Evolutionary conservation across 2,329 filamentous ascomycete species (phyloP), one percentile per base, ranked within the genome.

Genomic region (Colletotrichum trifolii): DNA sequence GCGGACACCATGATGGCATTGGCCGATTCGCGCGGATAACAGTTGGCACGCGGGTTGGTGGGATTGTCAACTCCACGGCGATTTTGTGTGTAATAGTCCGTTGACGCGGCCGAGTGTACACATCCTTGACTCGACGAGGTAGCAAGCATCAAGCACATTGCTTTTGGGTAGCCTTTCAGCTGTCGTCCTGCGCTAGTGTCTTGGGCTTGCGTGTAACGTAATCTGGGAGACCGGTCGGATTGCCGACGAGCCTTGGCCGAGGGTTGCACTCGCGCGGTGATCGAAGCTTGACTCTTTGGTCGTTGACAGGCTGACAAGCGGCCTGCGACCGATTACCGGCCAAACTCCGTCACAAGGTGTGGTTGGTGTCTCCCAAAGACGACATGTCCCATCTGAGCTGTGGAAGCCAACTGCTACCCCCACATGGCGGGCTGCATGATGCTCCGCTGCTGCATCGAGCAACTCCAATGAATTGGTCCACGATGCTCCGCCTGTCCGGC

Each of bases 401-500:
- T 11, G 54, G 11, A 13, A 43, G 17, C 47, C 35, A 39, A 13
- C 13, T 53, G 40, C 39, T 17, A 17, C 17, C 17, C 17, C 17
- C 17, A 17, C 17, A 17, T 17, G 17, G 17, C 17, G 17, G 17
- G 17, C 17, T n/a, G 46, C 25, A 25, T 25, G 25, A 5, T 25
- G 25, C 25, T 25, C 25, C 25, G 25, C 25, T 25, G 25, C 25
- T 25, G 25, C 25, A 4, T 25, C 25, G 25, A 25, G 25, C 25
- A 25, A 12, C 49, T 38, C 52, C 59, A n/a, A 55, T 15, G 33
- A 25, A 35, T 35, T 38, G 53, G 33, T 36, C 40, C 48, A 50
- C 34, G 49, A 10, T 47, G 35, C 43, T 69, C 69, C 8, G 66
- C 68, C 13, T 50, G 65, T 54, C 48, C 47, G 59, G 50, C 59